Base-by-base conservation (phyloP, 2,329 filamentous ascomycete species). In the Arthrobotrys sinensis region DNA sequence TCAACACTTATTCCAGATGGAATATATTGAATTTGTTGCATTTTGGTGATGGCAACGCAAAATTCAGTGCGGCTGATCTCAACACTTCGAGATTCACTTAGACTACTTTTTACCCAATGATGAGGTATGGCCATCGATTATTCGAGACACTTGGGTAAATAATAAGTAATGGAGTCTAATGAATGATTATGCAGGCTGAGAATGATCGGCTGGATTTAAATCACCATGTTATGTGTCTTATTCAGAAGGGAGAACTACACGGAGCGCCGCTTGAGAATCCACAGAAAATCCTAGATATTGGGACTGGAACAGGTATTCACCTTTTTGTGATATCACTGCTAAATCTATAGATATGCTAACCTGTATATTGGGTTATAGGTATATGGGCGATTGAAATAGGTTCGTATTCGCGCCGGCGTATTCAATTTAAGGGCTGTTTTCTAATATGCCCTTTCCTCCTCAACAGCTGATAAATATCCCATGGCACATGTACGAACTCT, bases 281-380 rank as follows among this genome's bases (percentile, higher is more conserved):
- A 1, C 86, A 88, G 57, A 87, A 86, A 79, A 87, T 88, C 72
- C 82, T 88, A 40, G 86, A 88, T 75, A 81, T 88, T 14, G 87
- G 87, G 28, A 88, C 86, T 3, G 87, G 87, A 4, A 86, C 86
- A 36, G 86, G 86, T 46, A 19, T 11, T 45, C 10, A 28, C 19
- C 7, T 28, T 12, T 32, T 43, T 38, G 32, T 14, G 6, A 10
- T 24, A 21, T 10, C 4, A 16, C 0, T n/a, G 12, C 43, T 3
- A 3, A 45, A 4, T 28, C 2, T 4, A 16, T 24, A 4, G 12
- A 34, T 12, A 48, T 11, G 80, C 82, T 79, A 64, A 82, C 11
- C 70, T 28, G 4, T 73, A 55, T 12, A n/a, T 80, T 79, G 10
- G 80, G 80, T 8, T 45, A 81, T 80, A 5, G 82, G 82, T 16